Percentiles rank a stretch among this genome's conserved stretches.
These are phyloP conservation scores for Ceratocystis destructans DNA, from an alignment of 2,329 filamentous ascomycete species.

Conservation along the genomic window DNA sequence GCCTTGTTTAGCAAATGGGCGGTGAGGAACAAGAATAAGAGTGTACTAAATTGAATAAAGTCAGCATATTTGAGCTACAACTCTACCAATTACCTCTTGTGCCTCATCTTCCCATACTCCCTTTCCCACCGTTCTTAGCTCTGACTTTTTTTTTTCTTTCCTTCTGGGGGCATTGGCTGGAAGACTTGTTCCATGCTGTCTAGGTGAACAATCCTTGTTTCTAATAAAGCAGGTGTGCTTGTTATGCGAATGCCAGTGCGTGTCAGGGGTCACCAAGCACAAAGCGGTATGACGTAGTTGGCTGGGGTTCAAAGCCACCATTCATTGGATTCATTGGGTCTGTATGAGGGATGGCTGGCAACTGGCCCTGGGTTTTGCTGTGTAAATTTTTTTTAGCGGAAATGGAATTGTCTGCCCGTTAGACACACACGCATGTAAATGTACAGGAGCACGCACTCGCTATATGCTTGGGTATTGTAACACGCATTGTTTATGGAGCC, in stretches of 20 bases:
- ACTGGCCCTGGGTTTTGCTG: not conserved
- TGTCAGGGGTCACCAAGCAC: slow-evolving; percentile 2
- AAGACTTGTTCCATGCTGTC: not conserved
- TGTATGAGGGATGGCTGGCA: not conserved
- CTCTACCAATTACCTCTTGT: not conserved
- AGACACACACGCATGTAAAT: too few relatives aligned
- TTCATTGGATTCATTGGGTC: not conserved
- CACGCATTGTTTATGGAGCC: not conserved
- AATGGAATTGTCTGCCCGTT: too few relatives aligned
- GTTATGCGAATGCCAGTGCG: slow-evolving; percentile 4
- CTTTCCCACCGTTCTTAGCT: not conserved
- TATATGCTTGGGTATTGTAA: not conserved
- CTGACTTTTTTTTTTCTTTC: not conserved
- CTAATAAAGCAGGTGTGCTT: not conserved
- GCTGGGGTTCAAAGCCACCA: not conserved
- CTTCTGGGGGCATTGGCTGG: not conserved
- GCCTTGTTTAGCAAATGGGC: not conserved
- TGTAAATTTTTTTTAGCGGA: not conserved
- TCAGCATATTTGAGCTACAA: not conserved
- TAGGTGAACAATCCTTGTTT: not conserved
- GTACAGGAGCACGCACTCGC: not conserved
- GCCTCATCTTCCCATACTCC: not conserved
- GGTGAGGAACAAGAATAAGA: not conserved
- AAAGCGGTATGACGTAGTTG: slow-evolving; percentile 7
- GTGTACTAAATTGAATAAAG: not conserved